A percentile compares a stretch with the other conserved stretches of the same genome.
These are phyloP conservation scores for Metschnikowia arizonensis DNA, from an alignment of 805 yeast genomes.

Conservation along the genomic window DNA sequence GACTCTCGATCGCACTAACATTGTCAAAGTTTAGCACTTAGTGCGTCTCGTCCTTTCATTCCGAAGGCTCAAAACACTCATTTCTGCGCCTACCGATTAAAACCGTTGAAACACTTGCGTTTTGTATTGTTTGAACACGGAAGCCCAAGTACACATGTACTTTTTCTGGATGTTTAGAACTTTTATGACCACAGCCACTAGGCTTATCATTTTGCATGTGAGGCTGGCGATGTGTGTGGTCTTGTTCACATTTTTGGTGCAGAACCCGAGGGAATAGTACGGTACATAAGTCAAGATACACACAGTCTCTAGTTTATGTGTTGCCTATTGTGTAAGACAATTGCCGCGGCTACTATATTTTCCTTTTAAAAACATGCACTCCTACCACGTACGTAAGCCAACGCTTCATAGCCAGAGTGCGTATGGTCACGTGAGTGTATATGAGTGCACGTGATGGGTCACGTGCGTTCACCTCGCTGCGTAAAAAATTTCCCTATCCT, in stretches of 20 bases:
- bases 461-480: neutral
- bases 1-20: constrained; percentile 1
- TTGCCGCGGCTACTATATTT: neutral
- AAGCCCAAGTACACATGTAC: neutral
- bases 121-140: neutral
- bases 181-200: neutral
- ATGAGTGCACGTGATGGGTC: neutral
- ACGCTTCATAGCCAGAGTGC: too few relatives aligned
- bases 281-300: neutral
- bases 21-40: neutral
- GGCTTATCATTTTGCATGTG: too few relatives aligned
- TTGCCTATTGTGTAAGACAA: neutral
- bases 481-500: neutral
- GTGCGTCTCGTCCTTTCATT: neutral
- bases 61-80: neutral
- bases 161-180: neutral
- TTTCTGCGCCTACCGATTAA: neutral
- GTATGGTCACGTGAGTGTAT: too few relatives aligned
- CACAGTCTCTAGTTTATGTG: neutral
- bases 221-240: neutral
- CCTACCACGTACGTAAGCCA: too few relatives aligned
- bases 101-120: neutral
- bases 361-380: neutral
- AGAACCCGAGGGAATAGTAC: neutral
- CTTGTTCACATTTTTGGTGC: neutral